Evolutionary conservation across 768 basidiomycete genomes (phyloP).

Genomic region (Boletus rufocinnamomeus): DNA sequence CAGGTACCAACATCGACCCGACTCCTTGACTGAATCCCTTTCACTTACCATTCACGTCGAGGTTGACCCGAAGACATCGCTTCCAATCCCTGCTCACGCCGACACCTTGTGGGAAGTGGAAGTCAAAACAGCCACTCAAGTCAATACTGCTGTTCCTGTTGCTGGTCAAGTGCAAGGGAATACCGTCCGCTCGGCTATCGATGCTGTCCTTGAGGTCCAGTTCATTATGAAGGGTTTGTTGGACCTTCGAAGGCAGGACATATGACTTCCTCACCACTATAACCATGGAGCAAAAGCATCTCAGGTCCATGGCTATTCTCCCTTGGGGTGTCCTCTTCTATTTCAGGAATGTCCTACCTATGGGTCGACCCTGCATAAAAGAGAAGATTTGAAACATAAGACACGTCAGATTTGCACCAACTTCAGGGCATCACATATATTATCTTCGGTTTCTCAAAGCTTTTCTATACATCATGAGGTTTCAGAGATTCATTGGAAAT

Average conservation of each 20-base stretch:
- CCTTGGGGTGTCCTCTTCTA: background rate
- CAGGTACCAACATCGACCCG: conserved; percentile 46
- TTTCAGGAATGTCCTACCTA: background rate
- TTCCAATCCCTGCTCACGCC: conserved; percentile 73
- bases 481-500: background rate
- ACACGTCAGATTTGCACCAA: background rate
- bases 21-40: background rate
- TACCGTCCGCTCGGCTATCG: conserved; percentile 67
- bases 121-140: conserved; percentile 79
- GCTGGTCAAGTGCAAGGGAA: conserved; percentile 53
- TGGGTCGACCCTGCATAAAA: background rate
- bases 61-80: conserved; percentile 75
- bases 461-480: background rate
- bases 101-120: conserved; percentile 89
- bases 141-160: conserved; percentile 56
- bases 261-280: conserved; percentile 37
- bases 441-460: background rate
- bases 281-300: background rate
- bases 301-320: background rate
- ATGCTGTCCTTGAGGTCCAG: conserved; percentile 80
- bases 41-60: conserved; percentile 31
- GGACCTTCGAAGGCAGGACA: conserved; percentile 74
- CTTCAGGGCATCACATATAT: background rate
- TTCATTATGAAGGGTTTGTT: conserved; percentile 81
- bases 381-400: background rate